These are phyloP conservation scores for Tubosaeta sp. DNA, from an alignment of 768 basidiomycete genomes.

Conservation along the genomic window DNA sequence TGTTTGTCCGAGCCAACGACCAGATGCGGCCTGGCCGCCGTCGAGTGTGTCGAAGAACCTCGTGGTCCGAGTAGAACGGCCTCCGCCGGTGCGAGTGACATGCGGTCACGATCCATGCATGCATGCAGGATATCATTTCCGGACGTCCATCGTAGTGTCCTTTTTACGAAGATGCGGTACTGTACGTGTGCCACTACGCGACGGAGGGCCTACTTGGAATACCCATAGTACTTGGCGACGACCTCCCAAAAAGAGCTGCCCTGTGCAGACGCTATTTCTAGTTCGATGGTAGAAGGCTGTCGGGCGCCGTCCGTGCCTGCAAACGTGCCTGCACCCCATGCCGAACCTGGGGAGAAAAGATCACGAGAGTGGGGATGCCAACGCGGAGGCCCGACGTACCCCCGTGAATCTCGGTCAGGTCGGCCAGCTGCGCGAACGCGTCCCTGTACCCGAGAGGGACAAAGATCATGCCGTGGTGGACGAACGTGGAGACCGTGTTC, in stretches of 20 bases:
- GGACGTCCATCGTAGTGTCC: not conserved
- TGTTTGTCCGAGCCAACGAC: too few relatives aligned
- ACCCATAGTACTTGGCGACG: slow-evolving; percentile 35
- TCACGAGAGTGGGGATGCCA: not conserved
- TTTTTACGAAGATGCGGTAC: not conserved
- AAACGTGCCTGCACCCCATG: slow-evolving; percentile 79
- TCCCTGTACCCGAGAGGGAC: slow-evolving; percentile 52
- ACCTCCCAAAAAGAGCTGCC: slow-evolving; percentile 52
- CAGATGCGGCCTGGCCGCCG: not conserved
- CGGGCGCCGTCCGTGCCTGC: slow-evolving; percentile 53
- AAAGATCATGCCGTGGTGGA: slow-evolving; percentile 52
- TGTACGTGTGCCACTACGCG: not conserved
- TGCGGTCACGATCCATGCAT: too few relatives aligned
- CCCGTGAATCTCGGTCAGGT: slow-evolving; percentile 43
- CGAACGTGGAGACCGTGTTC: slow-evolving; percentile 41
- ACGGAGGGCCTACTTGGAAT: slow-evolving; percentile 9
- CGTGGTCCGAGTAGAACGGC: not conserved
- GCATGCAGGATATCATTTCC: not conserved
- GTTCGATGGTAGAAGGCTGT: slow-evolving; percentile 54
- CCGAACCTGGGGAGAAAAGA: slow-evolving; percentile 44
- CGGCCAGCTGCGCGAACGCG: slow-evolving; percentile 35
- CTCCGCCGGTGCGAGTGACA: not conserved
- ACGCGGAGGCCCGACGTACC: slow-evolving; percentile 35
- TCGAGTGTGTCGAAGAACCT: not conserved
- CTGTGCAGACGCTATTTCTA: slow-evolving; percentile 54